These are phyloP conservation scores for Diplosphaera chodatii DNA, from an alignment of 139 green algal species.

Conservation along the genomic window DNA sequence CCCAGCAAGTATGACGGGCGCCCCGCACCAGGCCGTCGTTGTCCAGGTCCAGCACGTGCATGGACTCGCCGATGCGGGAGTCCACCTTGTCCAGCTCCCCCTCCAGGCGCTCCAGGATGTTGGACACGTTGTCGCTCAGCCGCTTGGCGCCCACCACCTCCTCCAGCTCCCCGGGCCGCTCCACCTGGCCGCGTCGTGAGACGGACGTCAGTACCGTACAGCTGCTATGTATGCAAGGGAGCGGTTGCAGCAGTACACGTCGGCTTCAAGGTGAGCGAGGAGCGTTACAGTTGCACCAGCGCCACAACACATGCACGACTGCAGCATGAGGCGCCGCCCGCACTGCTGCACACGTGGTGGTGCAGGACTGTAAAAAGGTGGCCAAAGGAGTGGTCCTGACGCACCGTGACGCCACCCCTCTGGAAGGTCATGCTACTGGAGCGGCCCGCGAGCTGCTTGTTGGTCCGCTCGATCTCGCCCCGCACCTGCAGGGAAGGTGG, in stretches of 20 bases:
- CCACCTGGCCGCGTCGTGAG: too few species aligned
- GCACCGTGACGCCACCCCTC: slow-evolving; percentile 9
- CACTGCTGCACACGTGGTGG: too few species aligned
- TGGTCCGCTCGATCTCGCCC: slow-evolving; percentile 62
- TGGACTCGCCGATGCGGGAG: slow-evolving; percentile 46
- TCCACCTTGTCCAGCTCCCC: slow-evolving; percentile 76
- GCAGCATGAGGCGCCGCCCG: too few species aligned
- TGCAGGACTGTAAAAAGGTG: too few species aligned
- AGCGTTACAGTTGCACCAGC: too few species aligned
- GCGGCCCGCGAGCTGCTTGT: slow-evolving; percentile 23
- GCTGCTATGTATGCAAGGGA: too few species aligned
- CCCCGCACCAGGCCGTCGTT: slow-evolving; percentile 53
- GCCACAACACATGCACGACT: too few species aligned
- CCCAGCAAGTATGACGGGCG: background rate
- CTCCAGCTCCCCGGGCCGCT: slow-evolving; percentile 22
- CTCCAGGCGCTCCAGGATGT: slow-evolving; percentile 71
- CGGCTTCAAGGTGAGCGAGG: too few species aligned
- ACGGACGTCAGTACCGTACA: too few species aligned
- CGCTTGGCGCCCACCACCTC: slow-evolving; percentile 38
- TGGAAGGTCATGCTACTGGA: slow-evolving; percentile 44
- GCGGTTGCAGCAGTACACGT: too few species aligned
- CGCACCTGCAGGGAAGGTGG: background rate
- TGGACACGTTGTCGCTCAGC: slow-evolving; percentile 55
- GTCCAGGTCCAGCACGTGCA: slow-evolving; percentile 73
- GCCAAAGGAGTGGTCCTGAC: too few species aligned